phyloP scores from a whole-genome alignment of 768 basidiomycete species.

The Mycena olivaceomarginata region DNA sequence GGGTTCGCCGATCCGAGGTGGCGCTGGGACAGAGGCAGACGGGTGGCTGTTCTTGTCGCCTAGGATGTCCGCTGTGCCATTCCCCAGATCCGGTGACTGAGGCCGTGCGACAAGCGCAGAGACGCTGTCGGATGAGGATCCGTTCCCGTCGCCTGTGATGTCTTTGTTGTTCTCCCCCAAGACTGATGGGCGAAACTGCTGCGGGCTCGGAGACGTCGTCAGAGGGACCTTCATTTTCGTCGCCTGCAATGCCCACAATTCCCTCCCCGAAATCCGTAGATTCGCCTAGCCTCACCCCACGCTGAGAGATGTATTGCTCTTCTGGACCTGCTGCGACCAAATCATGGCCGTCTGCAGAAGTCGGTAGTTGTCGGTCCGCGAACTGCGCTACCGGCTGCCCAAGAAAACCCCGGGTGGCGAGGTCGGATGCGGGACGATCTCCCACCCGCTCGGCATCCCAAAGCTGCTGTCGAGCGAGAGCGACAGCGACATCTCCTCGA shows the following conservation, averaged over 20 bases:
- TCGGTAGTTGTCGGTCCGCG: not conserved
- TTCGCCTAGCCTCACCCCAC: not conserved
- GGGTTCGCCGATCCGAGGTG: not conserved
- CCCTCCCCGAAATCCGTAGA: no score
- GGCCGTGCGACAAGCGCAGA: no score
- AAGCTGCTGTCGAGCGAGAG: constrained; percentile 13
- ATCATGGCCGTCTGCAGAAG: not conserved
- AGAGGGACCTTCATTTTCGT: no score
- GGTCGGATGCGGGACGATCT: constrained; percentile 6
- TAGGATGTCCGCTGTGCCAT: no score
- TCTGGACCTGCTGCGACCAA: not conserved
- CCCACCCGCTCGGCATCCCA: constrained; percentile 11
- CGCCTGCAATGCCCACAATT: no score
- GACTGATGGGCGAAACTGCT: no score
- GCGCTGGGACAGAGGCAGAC: not conserved
- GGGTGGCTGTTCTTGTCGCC: no score
- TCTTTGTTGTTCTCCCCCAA: no score
- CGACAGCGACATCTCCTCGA: constrained; percentile 19
- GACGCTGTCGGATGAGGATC: no score
- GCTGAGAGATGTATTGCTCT: not conserved
- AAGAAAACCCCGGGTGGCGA: not conserved
- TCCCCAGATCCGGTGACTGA: no score
- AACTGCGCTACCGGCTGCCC: not conserved
- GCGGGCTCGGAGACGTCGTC: no score
- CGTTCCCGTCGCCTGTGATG: no score